Evolutionary conservation across 2,329 filamentous ascomycete genomes (phyloP).

Genomic region (Teratosphaeria gauchensis): DNA sequence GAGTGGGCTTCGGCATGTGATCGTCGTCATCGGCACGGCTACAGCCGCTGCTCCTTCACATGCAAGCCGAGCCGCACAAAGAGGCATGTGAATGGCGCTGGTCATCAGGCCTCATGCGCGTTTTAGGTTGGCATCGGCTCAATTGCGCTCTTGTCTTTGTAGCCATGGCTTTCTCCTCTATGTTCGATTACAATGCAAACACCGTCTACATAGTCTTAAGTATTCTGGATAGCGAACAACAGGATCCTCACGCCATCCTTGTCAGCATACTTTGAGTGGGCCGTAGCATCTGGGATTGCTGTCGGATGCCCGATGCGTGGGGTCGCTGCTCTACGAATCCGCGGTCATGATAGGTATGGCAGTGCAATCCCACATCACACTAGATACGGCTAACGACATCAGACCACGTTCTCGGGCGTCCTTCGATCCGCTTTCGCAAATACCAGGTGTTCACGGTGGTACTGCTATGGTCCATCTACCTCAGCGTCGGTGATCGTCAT

Average conservation of each 20-base stretch:
- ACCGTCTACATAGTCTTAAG: neutral
- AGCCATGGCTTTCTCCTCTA: neutral
- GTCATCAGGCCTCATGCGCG: neutral
- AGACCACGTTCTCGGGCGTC: slow-evolving; percentile 88
- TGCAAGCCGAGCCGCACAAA: neutral
- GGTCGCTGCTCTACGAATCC: neutral
- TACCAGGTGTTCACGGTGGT: slow-evolving; percentile 87
- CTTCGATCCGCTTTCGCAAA: slow-evolving; percentile 82
- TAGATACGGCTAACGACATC: neutral
- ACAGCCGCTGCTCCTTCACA: neutral
- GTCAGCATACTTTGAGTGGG: too few species aligned
- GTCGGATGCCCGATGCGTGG: neutral
- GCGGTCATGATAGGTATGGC: neutral
- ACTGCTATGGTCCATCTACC: slow-evolving; percentile 81
- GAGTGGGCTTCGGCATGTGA: neutral
- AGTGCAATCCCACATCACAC: neutral
- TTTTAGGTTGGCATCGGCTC: neutral
- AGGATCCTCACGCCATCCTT: neutral
- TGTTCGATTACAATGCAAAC: neutral
- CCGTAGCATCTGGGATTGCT: too few species aligned
- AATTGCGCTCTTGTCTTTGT: neutral
- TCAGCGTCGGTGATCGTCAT: slow-evolving; percentile 74
- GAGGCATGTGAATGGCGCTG: neutral
- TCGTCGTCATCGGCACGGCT: neutral
- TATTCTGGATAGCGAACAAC: neutral